Evolutionary conservation across 345 rosid genomes (phyloP), one percentile per base, ranked within the genome.

Genomic region (Eutrema heterophyllum): DNA sequence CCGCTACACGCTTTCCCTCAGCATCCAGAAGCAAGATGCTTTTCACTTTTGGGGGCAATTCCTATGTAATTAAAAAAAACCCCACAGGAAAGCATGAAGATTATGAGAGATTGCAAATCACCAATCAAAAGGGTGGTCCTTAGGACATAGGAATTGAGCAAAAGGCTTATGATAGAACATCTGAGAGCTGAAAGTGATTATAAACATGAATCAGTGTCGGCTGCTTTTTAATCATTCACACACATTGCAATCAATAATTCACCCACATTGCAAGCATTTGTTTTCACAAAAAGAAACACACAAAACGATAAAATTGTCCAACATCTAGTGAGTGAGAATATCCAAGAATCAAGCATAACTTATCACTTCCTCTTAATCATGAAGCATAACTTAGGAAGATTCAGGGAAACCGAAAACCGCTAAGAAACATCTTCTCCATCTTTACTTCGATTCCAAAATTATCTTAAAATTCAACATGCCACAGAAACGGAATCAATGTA

Each of bases 1-100:
- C 88, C 32, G 98, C 95, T 15, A 92, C 71, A 67, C 95, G 93
- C 54, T 87, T 86, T 63, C 98, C 97, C 70, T 88, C 95, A 44
- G 93, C 83, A 83, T 92, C 98, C 70, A 92, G 74, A 18, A 92
- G 81, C 56, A 92, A 89, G 16, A 92, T 85, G 73, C 80, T 90
- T 78, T 86, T 88, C 64, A 90, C 80, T 0, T 75, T 76, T 46
- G 97, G 97, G 59, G 89, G 82, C 12, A 73, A 58, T 54, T 88
- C 92, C 96, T 92, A 67, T 66, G 60, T 69, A 5, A 21, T 21
- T 21, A 21, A 39, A 58, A 12, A 52, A 27, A 39, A n/a, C n/a
- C 13, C 11, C 59, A 44, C 40, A 44, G 1, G 2, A 69, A 63
- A 55, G 18, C 7, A 32, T 16, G 2, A 61, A 43, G 63, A 63